Evolutionary conservation across 345 rosid species (phyloP).

Genomic region (Euphorbia lathyris): DNA sequence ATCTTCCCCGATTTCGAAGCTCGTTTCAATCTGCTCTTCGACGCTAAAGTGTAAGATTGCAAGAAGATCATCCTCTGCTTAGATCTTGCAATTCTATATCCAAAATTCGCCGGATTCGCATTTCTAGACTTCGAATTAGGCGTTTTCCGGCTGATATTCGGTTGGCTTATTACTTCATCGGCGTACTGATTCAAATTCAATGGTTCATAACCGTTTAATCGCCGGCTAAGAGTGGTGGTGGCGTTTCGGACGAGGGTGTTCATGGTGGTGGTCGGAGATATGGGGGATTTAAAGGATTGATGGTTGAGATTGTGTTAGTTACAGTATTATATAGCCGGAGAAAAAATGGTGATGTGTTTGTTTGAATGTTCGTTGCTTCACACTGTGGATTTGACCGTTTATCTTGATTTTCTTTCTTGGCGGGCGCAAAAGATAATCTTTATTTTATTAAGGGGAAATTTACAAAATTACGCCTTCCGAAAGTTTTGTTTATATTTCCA

Average conservation of each 20-base stretch:
- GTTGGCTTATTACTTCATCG: not conserved
- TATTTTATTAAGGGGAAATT: no score
- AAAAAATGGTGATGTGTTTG: not conserved
- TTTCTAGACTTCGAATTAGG: slow-evolving; percentile 19
- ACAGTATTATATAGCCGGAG: not conserved
- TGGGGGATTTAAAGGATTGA: not conserved
- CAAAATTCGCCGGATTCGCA: slow-evolving; percentile 10
- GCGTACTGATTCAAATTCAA: slow-evolving; percentile 5
- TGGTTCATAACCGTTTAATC: slow-evolving; percentile 16
- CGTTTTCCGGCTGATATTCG: not conserved
- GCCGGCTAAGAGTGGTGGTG: not conserved
- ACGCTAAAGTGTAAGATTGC: slow-evolving; percentile 40
- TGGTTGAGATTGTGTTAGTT: not conserved
- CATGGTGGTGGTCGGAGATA: not conserved
- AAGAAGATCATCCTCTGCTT: slow-evolving; percentile 49
- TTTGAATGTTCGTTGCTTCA: not conserved
- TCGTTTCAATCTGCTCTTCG: slow-evolving; percentile 18
- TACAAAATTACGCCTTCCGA: no score
- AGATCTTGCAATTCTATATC: slow-evolving; percentile 36
- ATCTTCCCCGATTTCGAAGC: slow-evolving; percentile 18
- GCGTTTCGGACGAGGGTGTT: slow-evolving; percentile 10
- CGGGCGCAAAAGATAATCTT: not conserved
- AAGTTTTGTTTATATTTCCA: no score
- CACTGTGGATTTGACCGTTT: not conserved
- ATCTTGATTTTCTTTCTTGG: slow-evolving; percentile 11